Percentiles rank a stretch among this genome's conserved stretches.
Evolutionary conservation across 2,329 filamentous ascomycete genomes (phyloP).

Genomic region (Alternaria solani): DNA sequence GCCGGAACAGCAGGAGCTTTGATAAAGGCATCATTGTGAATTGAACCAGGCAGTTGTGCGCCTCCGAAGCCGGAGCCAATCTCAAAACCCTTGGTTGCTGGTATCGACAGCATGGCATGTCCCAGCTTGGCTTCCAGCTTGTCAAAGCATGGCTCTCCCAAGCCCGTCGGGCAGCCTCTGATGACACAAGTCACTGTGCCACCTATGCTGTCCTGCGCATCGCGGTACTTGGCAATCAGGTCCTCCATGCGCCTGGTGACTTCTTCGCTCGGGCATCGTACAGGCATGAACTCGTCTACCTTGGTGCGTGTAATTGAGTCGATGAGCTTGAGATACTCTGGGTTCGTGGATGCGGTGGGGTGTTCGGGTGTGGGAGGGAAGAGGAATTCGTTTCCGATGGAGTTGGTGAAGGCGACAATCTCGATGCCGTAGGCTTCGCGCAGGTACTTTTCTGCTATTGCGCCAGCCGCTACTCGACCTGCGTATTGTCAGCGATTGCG

Average conservation of each 20-base stretch:
- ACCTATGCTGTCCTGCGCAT: conserved; percentile 86
- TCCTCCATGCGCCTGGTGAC: conserved; percentile 76
- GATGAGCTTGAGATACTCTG: conserved; percentile 78
- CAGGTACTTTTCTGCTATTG: conserved; percentile 93
- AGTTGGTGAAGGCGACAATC: conserved; percentile 89
- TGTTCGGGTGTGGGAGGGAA: conserved; percentile 73
- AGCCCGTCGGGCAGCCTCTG: conserved; percentile 80
- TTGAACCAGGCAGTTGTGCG: conserved; percentile 84
- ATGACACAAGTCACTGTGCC: conserved; percentile 96
- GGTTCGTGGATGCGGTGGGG: conserved; percentile 76
- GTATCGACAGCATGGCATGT: conserved; percentile 94
- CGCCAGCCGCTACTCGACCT: conserved; percentile 86
- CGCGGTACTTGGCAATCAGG: conserved; percentile 78
- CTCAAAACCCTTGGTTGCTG: conserved; percentile 94
- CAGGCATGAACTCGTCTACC: conserved; percentile 85
- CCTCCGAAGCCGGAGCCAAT: conserved; percentile 92
- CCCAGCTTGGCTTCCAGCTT: conserved; percentile 92
- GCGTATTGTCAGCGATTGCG: conserved; percentile 22
- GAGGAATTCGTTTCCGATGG: conserved; percentile 80
- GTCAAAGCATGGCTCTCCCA: conserved; percentile 94
- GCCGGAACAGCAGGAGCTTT: conserved; percentile 61
- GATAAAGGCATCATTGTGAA: conserved; percentile 90
- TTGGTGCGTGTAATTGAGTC: conserved; percentile 74
- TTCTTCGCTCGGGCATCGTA: conserved; percentile 79
- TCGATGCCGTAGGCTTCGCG: conserved; percentile 81